Evolutionary conservation across 2,329 filamentous ascomycete species (phyloP).

Genomic region (Fusarium mexicanum): DNA sequence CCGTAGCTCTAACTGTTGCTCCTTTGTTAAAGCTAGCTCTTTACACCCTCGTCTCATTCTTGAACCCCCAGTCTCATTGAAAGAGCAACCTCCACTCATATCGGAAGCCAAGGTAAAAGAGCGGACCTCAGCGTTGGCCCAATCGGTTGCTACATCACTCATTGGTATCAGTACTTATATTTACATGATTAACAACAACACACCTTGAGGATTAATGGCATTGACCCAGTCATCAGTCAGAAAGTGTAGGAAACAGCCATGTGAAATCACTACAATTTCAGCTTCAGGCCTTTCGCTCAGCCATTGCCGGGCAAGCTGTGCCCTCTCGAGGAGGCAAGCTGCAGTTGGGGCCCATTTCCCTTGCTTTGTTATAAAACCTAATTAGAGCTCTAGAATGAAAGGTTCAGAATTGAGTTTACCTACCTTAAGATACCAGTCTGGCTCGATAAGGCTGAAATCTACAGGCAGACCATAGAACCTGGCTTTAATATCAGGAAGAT

Average conservation of each 20-base stretch:
- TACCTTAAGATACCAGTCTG: not conserved
- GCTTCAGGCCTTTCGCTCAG: not conserved
- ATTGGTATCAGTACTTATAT: not conserved
- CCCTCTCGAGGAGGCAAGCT: not conserved
- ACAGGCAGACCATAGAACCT: not conserved
- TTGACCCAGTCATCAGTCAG: not conserved
- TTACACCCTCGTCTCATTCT: not conserved
- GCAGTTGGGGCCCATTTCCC: not conserved
- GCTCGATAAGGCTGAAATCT: not conserved
- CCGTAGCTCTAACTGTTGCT: not conserved
- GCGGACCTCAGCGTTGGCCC: not conserved
- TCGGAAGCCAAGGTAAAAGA: not conserved
- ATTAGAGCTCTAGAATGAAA: not conserved
- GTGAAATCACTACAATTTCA: not conserved
- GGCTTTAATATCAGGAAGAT: not conserved
- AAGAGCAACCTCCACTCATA: not conserved
- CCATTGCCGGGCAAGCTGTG: not conserved
- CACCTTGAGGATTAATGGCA: not conserved
- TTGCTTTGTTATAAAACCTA: not conserved
- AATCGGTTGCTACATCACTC: not conserved
- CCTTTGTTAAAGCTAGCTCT: not conserved
- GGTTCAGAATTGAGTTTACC: too few relatives aligned
- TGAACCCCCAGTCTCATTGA: not conserved
- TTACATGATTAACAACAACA: not conserved
- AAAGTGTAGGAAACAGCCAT: slow-evolving; percentile 6